Percentiles rank a stretch among this genome's conserved stretches.
Conservation (phyloP, 768 basidiomycete species). For the Lactarius indigo region DNA sequence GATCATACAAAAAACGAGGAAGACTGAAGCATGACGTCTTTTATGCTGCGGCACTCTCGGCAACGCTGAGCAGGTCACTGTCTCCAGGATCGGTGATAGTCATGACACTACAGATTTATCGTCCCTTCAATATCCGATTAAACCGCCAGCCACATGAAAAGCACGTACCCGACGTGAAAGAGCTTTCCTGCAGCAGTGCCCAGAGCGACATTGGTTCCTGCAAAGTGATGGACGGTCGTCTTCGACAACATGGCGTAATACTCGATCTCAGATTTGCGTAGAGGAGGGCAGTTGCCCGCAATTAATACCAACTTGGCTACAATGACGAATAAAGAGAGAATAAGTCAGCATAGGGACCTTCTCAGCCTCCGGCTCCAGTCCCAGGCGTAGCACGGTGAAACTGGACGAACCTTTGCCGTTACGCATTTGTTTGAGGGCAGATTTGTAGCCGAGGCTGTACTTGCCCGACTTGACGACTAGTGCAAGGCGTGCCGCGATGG, state of each 20-base stretch:
- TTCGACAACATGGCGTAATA: constrained; percentile 99
- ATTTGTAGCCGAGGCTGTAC: constrained; percentile 97
- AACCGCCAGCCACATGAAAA: constrained; percentile 4
- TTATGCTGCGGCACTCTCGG: constrained; percentile 69
- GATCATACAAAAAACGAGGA: constrained; percentile 23
- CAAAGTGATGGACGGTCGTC: constrained; percentile 97
- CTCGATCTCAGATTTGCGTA: constrained; percentile 98
- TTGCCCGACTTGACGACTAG: constrained; percentile 99
- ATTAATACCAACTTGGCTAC: constrained; percentile 97
- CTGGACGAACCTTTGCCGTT: constrained; percentile 85
- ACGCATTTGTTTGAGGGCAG: constrained; percentile 97
- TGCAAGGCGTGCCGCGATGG: constrained; percentile 85
- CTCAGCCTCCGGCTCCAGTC: constrained; percentile 99
- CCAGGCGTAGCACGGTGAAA: constrained; percentile 53
- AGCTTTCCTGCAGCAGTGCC: constrained; percentile 99
- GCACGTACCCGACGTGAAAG: constrained; percentile 89
- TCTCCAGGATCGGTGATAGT: constrained; percentile 95
- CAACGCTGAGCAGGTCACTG: constrained; percentile 88
- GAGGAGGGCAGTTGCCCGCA: constrained; percentile 97
- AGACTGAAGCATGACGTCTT: constrained; percentile 20
- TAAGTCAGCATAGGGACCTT: constrained; percentile 88
- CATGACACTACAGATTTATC: constrained; percentile 69
- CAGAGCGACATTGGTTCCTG: constrained; percentile 95
- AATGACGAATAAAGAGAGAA: constrained; percentile 4
- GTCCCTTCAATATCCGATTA: neutral